Conservation (phyloP, 1,139 yeast species). For the Sugiyamaella xylanicola region DNA sequence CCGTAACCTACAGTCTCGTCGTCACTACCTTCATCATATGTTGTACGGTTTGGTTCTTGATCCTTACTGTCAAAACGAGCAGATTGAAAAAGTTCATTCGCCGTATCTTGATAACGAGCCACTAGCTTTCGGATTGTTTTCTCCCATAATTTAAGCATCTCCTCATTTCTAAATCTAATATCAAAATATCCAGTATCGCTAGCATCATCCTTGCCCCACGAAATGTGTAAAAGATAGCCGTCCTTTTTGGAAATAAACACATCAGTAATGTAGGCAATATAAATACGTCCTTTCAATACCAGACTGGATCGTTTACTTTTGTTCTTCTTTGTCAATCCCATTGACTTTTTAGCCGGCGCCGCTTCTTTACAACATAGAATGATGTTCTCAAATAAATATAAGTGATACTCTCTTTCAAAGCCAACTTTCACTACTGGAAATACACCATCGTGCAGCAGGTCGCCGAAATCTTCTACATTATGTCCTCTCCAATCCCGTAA, state of each 20-base stretch:
- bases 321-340: conserved; percentile 38
- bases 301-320: conserved; percentile 36
- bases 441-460: conserved; percentile 71
- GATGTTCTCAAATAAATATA: conserved; percentile 84
- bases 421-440: conserved; percentile 76
- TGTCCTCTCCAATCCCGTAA: conserved; percentile 96
- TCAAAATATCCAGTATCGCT: conserved; percentile 44
- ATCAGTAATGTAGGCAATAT: conserved; percentile 44
- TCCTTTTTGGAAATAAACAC: conserved; percentile 36
- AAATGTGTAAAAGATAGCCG: conserved; percentile 40
- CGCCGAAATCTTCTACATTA: conserved; percentile 79
- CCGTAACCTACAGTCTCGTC: conserved; percentile 28
- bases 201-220: conserved; percentile 44
- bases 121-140: conserved; percentile 38
- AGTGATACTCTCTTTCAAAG: conserved; percentile 83
- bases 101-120: conserved; percentile 32
- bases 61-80: conserved; percentile 17
- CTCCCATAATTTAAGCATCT: conserved; percentile 42
- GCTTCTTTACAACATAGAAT: conserved; percentile 73
- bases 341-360: conserved; percentile 36
- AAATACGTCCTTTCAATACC: conserved; percentile 47
- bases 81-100: conserved; percentile 20
- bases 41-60: conserved; percentile 26
- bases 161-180: conserved; percentile 42
- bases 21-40: conserved; percentile 31